Evolutionary conservation across 1,139 yeast genomes (phyloP), one percentile per base, ranked within the genome.

Genomic region (Arxiozyma bovina): DNA sequence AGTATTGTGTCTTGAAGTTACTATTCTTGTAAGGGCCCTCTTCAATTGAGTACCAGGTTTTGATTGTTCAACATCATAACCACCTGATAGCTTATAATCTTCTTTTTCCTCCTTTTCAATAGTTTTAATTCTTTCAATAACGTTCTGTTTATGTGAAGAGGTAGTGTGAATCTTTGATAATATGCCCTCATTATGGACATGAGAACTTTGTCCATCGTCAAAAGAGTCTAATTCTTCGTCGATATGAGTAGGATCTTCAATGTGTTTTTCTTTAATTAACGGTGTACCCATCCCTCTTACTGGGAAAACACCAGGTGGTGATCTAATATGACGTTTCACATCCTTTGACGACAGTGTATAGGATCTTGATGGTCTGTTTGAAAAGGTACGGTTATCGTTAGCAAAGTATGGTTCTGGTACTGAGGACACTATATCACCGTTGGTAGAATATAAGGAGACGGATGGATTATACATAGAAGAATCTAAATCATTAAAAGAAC

Each of bases 261-360:
- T 82, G 0, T 83, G 73, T 50, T 72, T 70, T 62, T 85, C 91
- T 54, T 78, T 72, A 22, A 68, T 69, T 45, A 78, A 64, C 1
- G 91, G 85, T 8, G 74, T 74, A 0, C 87, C 89, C 91, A 85
- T 85, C 1, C 88, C 93, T 60, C 75, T 74, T 1, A 86, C 90
- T 0, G 94, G 94, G 69, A 85, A 86, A 0, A 85, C 90, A 58
- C 87, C 87, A 41, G 78, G 80, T 1, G 93, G 94, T 1, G 90
- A 83, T 60, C 82, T 46, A 44, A 55, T 54, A 9, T 54, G 46
- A n/a, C 27, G n/a, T 42, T 30, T 45, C 4, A 48, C 43, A 34
- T 46, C 46, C 40, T 46, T 51, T 2, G 46, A 41, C 20, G 21
- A 30, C 15, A 50, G 34, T 4, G 53, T 46, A 27, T 41, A 51